Evolutionary conservation across 2,329 filamentous ascomycete species (phyloP), one percentile per base, ranked within the genome.

Genomic region (Cercospora sojina): DNA sequence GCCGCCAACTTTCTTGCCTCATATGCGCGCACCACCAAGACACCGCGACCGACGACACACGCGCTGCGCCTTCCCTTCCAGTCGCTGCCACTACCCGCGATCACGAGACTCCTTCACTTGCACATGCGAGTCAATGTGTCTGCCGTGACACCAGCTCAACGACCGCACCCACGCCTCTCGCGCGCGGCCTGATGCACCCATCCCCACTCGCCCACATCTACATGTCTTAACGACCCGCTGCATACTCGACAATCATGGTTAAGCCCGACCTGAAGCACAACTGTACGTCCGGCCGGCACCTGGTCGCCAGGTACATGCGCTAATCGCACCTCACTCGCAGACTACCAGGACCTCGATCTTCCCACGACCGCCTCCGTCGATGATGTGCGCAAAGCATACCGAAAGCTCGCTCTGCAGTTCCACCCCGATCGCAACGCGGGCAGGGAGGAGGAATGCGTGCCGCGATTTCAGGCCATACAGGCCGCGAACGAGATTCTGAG

Each of bases 351-450:
- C 80, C 84, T 97, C 64, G 91, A 91, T 70, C 80, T 97, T 64
- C 79, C 87, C 1, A 81, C 86, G 10, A 86, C 85, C 73, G 91
- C 91, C 62, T 87, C 90, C 71, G 80, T 87, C 51, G 86, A 88
- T 31, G 91, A 95, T 47, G 88, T 96, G 76, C 94, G 92, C 81
- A 95, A 90, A 79, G 90, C 93, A 74, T 97, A 93, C 79, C 87
- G 90, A 72, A 93, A 92, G 78, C 86, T 96, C 75, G 92, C 92
- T 57, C 83, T 96, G 56, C 91, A 91, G 78, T 96, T 91, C 74
- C 93, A 97, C 75, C 93, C 93, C 7, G 93, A 97, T 77, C 90
- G 93, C 67, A 96, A 97, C 75, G 91, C 90, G 10, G 93, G 93
- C 60, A 87, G 87, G 74, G 92, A 96, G 79, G 80, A 86, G 65